phyloP scores from a whole-genome alignment of 2,329 filamentous ascomycete species.

The Reticulascus tulasneorum region DNA sequence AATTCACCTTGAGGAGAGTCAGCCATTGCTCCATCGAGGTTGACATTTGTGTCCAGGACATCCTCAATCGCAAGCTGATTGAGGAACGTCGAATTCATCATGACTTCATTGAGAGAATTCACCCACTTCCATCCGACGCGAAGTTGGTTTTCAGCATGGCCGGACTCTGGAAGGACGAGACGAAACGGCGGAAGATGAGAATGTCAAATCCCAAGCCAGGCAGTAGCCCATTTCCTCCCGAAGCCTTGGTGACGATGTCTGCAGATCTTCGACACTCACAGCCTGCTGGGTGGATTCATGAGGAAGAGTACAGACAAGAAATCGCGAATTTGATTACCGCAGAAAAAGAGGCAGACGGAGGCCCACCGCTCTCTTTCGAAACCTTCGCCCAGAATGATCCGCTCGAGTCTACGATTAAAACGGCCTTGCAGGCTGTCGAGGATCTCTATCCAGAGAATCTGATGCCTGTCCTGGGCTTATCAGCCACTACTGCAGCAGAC shows the following conservation, averaged over 20 bases:
- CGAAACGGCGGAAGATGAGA: conserved; percentile 67
- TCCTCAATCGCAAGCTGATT: conserved; percentile 75
- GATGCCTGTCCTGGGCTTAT: conserved; percentile 39
- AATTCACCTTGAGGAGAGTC: conserved; percentile 63
- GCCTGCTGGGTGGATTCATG: conserved; percentile 86
- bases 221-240: conserved; percentile 74
- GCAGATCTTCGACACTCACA: conserved; percentile 70
- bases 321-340: conserved; percentile 59
- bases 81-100: conserved; percentile 78
- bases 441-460: conserved; percentile 76
- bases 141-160: conserved; percentile 94
- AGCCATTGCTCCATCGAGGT: conserved; percentile 89
- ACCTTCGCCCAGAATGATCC: conserved; percentile 56
- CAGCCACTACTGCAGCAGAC: conserved; percentile 22
- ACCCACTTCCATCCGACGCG: conserved; percentile 60
- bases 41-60: conserved; percentile 84
- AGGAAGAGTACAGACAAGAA: conserved; percentile 72
- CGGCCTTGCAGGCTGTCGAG: conserved; percentile 76
- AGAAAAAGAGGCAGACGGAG: conserved; percentile 52
- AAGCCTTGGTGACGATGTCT: conserved; percentile 84
- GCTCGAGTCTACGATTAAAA: conserved; percentile 62
- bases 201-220: conserved; percentile 61
- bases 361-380: conserved; percentile 53
- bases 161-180: conserved; percentile 88
- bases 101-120: conserved; percentile 72